Evolutionary conservation across 2,329 filamentous ascomycete genomes (phyloP), one percentile per base, ranked within the genome.

Genomic region (Phyllosticta paracitricarpa): DNA sequence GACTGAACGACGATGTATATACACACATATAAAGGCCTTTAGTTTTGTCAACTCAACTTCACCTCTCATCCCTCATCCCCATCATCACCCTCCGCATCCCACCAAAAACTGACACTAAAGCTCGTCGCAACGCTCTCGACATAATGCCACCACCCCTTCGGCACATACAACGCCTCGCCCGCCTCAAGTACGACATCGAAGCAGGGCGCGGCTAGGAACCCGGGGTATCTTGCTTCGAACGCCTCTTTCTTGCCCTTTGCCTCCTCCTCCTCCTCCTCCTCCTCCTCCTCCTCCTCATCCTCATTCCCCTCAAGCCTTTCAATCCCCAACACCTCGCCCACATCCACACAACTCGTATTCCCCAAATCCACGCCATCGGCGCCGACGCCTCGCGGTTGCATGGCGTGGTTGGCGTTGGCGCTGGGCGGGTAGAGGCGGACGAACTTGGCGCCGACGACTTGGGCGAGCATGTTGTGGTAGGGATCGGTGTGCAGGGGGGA

Each of bases 71-170:
- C 26, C 26, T 8, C 26, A 6, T 30, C 28, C 28, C 28, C 28
- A 30, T 30, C 28, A 30, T 8, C 28, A 0, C 28, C 28, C 5
- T 6, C 28, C 28, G 6, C 24, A 82, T 89, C 88, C 89, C 90
- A 99, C 94, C 94, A 99, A 70, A 97, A 97, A 70, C 91, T 97
- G 12, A 97, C 91, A 66, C 92, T 97, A 69, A 96, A 92, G 70
- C 93, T 96, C 22, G 89, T 84, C 61, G 85, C 91, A 68, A 97
- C 71, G 57, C 91, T 91, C 63, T 89, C 81, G 3, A 97, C 89
- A 73, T 97, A 97, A 78, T 99, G 94, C 94, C 94, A 99, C 93
- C 94, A 99, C 0, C 93, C 94, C 4, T 90, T 81, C 0, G 94
- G 94, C 59, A 99, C 89, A 71, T 96, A 94, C 59, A 99, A 72